Conservation (phyloP, 192 early-diverging fungal species). For the Spizellomyces punctatus region DNA sequence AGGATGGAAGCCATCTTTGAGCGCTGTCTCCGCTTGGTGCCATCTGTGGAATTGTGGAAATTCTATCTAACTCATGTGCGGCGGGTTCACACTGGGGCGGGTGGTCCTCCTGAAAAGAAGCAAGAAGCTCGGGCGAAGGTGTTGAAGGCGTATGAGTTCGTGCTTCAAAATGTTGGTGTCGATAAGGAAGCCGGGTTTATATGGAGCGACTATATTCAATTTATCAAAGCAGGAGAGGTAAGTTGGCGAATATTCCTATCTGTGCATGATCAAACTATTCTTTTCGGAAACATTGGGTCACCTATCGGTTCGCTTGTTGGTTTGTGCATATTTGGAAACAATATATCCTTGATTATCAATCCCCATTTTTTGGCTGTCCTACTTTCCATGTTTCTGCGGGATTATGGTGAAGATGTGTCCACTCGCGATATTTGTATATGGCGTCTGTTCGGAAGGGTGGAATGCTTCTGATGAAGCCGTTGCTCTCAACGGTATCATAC, state of each 20-base stretch:
- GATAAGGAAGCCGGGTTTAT: constrained; percentile 88
- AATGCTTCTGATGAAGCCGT: too few relatives aligned
- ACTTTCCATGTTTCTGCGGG: too few relatives aligned
- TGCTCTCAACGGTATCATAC: too few relatives aligned
- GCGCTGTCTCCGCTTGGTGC: constrained; percentile 76
- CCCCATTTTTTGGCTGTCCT: not conserved
- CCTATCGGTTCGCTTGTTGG: not conserved
- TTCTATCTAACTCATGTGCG: constrained; percentile 88
- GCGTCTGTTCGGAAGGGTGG: too few relatives aligned
- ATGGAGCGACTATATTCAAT: constrained; percentile 87
- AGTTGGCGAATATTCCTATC: not conserved
- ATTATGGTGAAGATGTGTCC: too few relatives aligned
- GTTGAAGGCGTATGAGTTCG: constrained; percentile 85
- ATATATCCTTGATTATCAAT: not conserved
- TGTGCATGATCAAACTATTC: not conserved
- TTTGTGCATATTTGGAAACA: not conserved
- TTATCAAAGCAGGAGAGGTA: constrained; percentile 76
- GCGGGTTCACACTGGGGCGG: constrained; percentile 64
- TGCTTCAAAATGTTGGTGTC: constrained; percentile 81
- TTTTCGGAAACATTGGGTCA: too few relatives aligned
- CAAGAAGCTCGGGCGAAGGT: constrained; percentile 71
- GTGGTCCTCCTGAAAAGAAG: constrained; percentile 46
- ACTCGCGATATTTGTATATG: too few relatives aligned
- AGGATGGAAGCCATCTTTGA: constrained; percentile 84
- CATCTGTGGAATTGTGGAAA: constrained; percentile 85